These are phyloP conservation scores for Diaporthe destruens DNA, from an alignment of 2,329 filamentous ascomycete genomes.

Conservation along the genomic window DNA sequence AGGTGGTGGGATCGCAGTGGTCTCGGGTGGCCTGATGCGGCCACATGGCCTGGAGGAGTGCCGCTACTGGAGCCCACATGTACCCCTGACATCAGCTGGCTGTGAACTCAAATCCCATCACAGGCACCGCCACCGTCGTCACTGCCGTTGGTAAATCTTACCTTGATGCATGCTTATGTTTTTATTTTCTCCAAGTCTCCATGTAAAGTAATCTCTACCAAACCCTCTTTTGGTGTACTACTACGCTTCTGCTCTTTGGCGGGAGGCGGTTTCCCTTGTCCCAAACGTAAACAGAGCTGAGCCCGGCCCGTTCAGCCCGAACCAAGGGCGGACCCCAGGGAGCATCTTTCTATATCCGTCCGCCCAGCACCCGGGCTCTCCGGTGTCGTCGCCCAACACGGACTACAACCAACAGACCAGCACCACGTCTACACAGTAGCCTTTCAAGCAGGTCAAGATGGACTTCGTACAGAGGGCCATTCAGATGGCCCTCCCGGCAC, in stretches of 20 bases:
- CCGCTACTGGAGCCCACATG: constrained; percentile 26
- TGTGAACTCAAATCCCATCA: constrained; percentile 1
- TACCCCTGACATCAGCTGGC: constrained; percentile 1
- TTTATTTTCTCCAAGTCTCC: not conserved
- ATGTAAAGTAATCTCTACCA: not conserved
- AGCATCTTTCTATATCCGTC: not conserved
- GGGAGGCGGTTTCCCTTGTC: not conserved
- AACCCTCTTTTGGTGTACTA: not conserved
- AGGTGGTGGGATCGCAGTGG: not conserved
- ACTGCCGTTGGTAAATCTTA: not conserved
- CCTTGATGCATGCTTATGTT: not conserved
- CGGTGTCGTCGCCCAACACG: not conserved
- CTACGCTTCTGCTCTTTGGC: not conserved
- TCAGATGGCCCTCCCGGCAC: not conserved
- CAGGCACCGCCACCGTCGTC: not conserved
- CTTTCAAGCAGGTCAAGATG: not conserved
- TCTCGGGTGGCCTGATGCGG: constrained; percentile 1
- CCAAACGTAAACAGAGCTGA: not conserved
- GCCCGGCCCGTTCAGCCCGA: not conserved
- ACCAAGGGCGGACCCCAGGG: not conserved
- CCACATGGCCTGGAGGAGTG: constrained; percentile 19
- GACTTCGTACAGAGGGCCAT: constrained; percentile 7
- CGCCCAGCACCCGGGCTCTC: not conserved
- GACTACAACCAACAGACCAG: not conserved
- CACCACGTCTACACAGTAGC: not conserved